Base-by-base conservation (phyloP, 108 stramenopile species). In the Cyclotella cryptica region DNA sequence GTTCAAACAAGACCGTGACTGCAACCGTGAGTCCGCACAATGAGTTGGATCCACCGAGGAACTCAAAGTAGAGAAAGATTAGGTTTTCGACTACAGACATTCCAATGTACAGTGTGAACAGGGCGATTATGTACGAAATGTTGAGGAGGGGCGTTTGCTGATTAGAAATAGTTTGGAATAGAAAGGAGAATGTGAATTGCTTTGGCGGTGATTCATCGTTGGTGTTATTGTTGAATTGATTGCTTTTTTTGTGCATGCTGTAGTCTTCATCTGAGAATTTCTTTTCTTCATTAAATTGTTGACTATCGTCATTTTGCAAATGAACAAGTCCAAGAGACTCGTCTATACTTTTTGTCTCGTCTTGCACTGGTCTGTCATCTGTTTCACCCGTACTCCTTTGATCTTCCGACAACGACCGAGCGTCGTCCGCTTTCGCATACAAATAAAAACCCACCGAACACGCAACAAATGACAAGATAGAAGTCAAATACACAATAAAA, bases 1-100 rank as follows among this genome's bases (percentile, higher is more conserved):
- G 77, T 59, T 91, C 90, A 60, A 91, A 89, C 14, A 91, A n/a
- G 2, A 89, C 90, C 0, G 90, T 91, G 13, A 91, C 73, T 45
- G 67, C 47, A 28, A 88, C 87, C n/a, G 87, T 83, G 2, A 86
- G 41, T 14, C 87, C 87, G 19, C 68, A 72, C 46, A 85, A 54
- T 18, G 81, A 69, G 45, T 75, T 71, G 0, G 79, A 80, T 46
- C 85, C 85, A 0, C 85, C 85, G 29, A 85, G 81, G 27, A 69
- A 72, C 54, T 80, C 77, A 77, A 88, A 86, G 57, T 80, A 88
- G 44, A 84, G 53, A 53, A 88, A 88, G 29, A 83, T 78, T 39
- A 88, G 79, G 59, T 58, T 78, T 61, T 88, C 87, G 19, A 88
- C 87, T 0, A 88, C 75, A 0, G 79, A 67, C 78, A 82, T 86